These are phyloP conservation scores for Petunia axillaris DNA, from an alignment of 257 asterid species.

Conservation along the genomic window DNA sequence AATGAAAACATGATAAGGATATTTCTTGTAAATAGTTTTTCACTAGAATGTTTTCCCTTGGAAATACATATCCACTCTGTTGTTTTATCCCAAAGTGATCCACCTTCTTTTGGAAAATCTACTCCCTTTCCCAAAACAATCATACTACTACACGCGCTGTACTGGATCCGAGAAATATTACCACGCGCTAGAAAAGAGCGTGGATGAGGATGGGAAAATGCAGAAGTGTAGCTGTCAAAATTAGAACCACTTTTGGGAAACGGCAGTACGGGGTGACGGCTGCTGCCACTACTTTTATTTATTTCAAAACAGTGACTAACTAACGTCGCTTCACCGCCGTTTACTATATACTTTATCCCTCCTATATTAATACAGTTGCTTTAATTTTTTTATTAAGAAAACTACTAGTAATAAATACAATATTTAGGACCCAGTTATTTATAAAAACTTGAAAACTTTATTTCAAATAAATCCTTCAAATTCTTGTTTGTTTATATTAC, in stretches of 20 bases:
- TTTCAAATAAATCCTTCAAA: too few relatives aligned
- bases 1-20: background rate
- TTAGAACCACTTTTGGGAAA: conserved; percentile 42
- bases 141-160: background rate
- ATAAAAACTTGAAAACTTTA: too few relatives aligned
- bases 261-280: conserved; percentile 67
- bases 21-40: conserved; percentile 8
- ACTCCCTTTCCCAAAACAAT: background rate
- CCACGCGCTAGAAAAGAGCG: conserved; percentile 8
- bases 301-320: conserved; percentile 34
- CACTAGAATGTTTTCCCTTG: background rate
- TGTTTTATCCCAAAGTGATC: conserved; percentile 12
- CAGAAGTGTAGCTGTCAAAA: conserved; percentile 26
- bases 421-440: too few relatives aligned
- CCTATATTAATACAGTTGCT: too few relatives aligned
- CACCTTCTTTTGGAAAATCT: background rate
- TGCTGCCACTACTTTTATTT: conserved; percentile 30
- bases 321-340: conserved; percentile 97
- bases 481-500: too few relatives aligned
- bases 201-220: background rate
- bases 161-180: background rate
- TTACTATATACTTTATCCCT: conserved; percentile 20
- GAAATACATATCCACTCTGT: conserved; percentile 5
- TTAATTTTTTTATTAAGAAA: too few relatives aligned
- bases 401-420: too few relatives aligned